Evolutionary conservation across 257 asterid genomes (phyloP), one percentile per base, ranked within the genome.

Genomic region (Ballota nigra): DNA sequence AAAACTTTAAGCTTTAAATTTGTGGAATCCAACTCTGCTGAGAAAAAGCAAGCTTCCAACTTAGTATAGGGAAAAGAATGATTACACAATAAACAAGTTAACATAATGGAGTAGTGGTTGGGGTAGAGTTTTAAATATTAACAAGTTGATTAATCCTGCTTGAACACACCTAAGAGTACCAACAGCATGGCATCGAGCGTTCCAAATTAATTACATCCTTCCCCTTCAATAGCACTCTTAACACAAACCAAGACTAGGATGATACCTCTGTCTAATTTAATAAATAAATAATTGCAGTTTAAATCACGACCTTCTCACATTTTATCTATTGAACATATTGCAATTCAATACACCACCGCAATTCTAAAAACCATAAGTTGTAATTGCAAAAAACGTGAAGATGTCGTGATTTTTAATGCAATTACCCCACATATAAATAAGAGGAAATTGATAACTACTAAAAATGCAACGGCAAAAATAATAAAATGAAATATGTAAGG

Each of bases 101-200:
- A n/a, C 24, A 66, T 9, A 34, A 45, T 10, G 1, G 45, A 66
- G 0, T 66, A 24, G 59, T 28, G 15, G 16, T 2, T 47, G 67
- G 33, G 66, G n/a, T 23, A 12, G 43, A 69, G 73, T 55, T 19
- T 2, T 29, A 65, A 16, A 66, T 62, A 16, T 41, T n/a, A 20
- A 75, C 12, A 23, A 58, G 65, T 26, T 19, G 43, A 31, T 49
- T n/a, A 78, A 66, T 70, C 62, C 34, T 47, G 43, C 61, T 79
- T n/a, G n/a, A n/a, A n/a, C n/a, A n/a, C n/a, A 79, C 80, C 78
- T 16, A 81, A 73, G 66, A 89, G n/a, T n/a, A n/a, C n/a, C 84
- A 75, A 94, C 85, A 77, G 99, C 92, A 77, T 85, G 84, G 59
- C 75, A 82, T 53, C 99, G 91, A 72, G 88, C 98, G 96, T 89